Conservation (phyloP, 345 rosid genomes). For the Aquilaria malaccensis region DNA sequence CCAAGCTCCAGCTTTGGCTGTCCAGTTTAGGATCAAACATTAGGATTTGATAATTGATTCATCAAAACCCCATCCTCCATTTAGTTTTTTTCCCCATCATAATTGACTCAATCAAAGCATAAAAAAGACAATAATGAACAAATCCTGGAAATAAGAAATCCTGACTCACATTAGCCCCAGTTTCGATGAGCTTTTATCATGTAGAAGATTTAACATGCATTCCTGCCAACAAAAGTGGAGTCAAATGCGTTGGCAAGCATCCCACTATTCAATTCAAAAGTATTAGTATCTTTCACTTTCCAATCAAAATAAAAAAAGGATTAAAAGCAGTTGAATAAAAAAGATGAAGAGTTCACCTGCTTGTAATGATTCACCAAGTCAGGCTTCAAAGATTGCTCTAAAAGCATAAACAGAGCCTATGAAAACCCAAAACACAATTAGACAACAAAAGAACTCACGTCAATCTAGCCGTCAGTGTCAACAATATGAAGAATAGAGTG, state of each 20-base stretch:
- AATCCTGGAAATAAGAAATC: not conserved
- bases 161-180: constrained; percentile 88
- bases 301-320: no score
- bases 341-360: constrained; percentile 41
- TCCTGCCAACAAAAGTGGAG: constrained; percentile 97
- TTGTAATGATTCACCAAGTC: constrained; percentile 84
- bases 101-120: not conserved
- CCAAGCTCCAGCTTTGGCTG: no score
- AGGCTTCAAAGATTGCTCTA: constrained; percentile 70
- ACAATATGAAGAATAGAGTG: constrained; percentile 87
- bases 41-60: constrained; percentile 48
- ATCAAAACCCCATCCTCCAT: not conserved
- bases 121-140: not conserved
- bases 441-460: constrained; percentile 37
- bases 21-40: constrained; percentile 76
- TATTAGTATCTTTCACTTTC: not conserved
- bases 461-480: constrained; percentile 95
- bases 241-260: constrained; percentile 30
- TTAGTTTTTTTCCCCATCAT: constrained; percentile 1
- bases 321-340: not conserved
- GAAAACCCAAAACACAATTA: constrained; percentile 7
- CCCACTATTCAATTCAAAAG: constrained; percentile 10
- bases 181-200: constrained; percentile 74
- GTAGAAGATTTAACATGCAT: constrained; percentile 86
- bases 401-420: constrained; percentile 64